These are phyloP conservation scores for Leptographium wingfieldii DNA, from an alignment of 2,329 filamentous ascomycete species.

Conservation along the genomic window DNA sequence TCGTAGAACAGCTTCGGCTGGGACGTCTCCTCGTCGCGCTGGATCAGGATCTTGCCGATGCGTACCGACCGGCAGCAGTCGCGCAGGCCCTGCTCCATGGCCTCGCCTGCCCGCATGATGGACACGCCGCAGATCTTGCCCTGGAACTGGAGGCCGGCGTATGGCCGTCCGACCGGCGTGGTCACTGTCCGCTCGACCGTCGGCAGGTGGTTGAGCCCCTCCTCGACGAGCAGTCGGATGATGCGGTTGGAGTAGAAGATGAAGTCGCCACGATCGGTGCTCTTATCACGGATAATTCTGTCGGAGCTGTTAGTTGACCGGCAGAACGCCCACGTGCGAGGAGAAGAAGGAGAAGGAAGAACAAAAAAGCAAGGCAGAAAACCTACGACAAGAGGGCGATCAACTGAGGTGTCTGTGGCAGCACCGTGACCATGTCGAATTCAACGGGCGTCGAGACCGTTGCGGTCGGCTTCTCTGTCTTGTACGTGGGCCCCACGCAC, in stretches of 20 bases:
- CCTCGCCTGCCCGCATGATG: conserved; percentile 95
- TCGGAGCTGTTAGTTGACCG: background rate
- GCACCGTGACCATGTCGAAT: conserved; percentile 77
- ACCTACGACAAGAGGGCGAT: conserved; percentile 95
- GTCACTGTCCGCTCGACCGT: conserved; percentile 80
- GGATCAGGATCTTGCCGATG: conserved; percentile 97
- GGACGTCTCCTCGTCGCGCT: conserved; percentile 89
- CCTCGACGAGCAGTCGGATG: conserved; percentile 90
- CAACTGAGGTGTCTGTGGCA: conserved; percentile 88
- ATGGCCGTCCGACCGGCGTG: conserved; percentile 78
- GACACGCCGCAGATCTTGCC: conserved; percentile 98
- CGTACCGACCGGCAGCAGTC: conserved; percentile 97
- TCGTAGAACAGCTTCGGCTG: conserved; percentile 94
- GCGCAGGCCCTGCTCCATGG: conserved; percentile 93
- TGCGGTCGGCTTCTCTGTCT: conserved; percentile 60
- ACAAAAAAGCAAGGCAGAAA: background rate
- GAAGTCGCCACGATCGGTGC: conserved; percentile 86
- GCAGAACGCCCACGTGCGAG: too few relatives aligned
- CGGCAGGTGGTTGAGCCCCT: conserved; percentile 91
- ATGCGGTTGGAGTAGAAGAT: conserved; percentile 99
- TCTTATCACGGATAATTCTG: conserved; percentile 90
- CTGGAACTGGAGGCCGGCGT: conserved; percentile 87
- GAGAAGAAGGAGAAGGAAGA: background rate
- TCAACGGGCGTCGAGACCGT: conserved; percentile 76
- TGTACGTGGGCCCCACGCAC: conserved; percentile 70